These are phyloP conservation scores for Aurifilum marmelostoma DNA, from an alignment of 2,329 filamentous ascomycete genomes.

Conservation along the genomic window DNA sequence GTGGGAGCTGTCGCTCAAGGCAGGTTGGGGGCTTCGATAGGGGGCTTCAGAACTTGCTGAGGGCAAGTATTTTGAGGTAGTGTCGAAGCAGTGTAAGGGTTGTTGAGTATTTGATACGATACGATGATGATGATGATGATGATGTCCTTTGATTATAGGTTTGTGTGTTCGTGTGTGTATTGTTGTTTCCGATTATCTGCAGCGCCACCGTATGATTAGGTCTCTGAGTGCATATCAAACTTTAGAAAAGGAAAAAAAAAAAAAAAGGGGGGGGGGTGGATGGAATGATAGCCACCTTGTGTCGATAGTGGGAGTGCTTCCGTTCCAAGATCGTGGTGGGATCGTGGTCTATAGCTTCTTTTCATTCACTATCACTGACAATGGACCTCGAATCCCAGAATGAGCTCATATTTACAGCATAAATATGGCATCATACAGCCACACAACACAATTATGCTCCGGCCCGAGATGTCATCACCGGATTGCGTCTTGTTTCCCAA, in stretches of 20 bases:
- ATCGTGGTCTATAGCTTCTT: not conserved
- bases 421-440: not conserved
- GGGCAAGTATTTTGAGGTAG: not conserved
- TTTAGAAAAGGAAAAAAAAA: no score
- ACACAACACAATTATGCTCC: not conserved
- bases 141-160: not conserved
- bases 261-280: no score
- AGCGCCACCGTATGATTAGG: not conserved
- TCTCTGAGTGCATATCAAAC: not conserved
- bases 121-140: no score
- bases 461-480: not conserved
- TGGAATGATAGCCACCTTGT: not conserved
- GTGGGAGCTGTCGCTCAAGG: conserved; percentile 23
- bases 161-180: not conserved
- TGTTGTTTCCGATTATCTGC: not conserved
- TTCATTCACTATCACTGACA: not conserved
- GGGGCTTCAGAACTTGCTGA: not conserved
- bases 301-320: not conserved
- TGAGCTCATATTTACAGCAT: not conserved
- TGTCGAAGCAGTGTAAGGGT: not conserved
- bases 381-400: not conserved
- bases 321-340: not conserved
- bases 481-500: not conserved
- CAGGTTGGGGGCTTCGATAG: conserved; percentile 15
- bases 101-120: not conserved